Evolutionary conservation across 345 rosid species (phyloP).

Genomic region (Odontarrhena argentea): DNA sequence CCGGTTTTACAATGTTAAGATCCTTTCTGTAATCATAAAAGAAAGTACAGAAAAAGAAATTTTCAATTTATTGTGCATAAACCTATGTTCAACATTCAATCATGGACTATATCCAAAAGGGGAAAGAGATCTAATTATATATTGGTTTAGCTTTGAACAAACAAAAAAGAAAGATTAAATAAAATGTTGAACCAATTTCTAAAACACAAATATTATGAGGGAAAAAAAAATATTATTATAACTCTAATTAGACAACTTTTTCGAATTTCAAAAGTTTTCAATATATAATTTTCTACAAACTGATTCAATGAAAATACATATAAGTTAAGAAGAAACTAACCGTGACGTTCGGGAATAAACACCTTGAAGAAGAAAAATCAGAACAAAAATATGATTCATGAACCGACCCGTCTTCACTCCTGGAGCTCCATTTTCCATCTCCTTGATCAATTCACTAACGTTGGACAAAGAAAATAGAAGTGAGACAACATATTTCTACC

Average conservation of each 20-base stretch:
- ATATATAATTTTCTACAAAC: background rate
- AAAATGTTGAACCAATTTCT: background rate
- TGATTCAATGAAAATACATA: background rate
- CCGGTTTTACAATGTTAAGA: slow-evolving; percentile 1
- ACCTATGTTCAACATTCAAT: background rate
- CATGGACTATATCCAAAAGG: background rate
- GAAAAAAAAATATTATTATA: background rate
- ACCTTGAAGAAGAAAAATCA: slow-evolving; percentile 30
- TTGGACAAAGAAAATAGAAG: slow-evolving; percentile 2
- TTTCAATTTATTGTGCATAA: background rate
- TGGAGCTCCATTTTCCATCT: slow-evolving; percentile 8
- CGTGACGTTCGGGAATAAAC: slow-evolving; percentile 24
- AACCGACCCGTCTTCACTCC: slow-evolving; percentile 15
- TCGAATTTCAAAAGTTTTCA: no score
- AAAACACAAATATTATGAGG: background rate
- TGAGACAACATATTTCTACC: background rate
- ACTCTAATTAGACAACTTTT: no score
- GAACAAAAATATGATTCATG: slow-evolving; percentile 19
- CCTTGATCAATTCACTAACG: background rate
- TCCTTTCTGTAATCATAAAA: slow-evolving; percentile 24
- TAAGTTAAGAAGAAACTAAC: slow-evolving; percentile 14
- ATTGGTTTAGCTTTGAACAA: background rate
- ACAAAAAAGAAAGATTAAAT: background rate
- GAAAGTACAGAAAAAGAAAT: background rate
- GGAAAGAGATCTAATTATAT: background rate